Conservation (phyloP, 106 monocot species). For the Phalaenopsis aphrodite region DNA sequence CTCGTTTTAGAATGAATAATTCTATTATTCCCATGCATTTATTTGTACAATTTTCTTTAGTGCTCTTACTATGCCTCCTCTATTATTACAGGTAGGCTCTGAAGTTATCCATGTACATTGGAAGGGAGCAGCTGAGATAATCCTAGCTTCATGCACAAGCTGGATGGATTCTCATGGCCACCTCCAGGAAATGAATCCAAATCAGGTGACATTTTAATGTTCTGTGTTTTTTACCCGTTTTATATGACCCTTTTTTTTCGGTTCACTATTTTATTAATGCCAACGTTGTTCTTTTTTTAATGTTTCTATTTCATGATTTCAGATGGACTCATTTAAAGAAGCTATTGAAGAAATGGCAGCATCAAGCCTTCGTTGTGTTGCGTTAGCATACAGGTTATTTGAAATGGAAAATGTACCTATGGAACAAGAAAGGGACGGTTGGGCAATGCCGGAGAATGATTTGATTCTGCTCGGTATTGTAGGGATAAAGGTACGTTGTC, state of each 20-base stretch:
- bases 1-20: background rate
- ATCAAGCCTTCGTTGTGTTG: conserved; percentile 75
- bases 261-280: background rate
- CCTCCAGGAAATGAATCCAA: conserved; percentile 37
- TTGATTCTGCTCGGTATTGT: conserved; percentile 71
- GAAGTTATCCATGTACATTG: conserved; percentile 86
- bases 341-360: conserved; percentile 85
- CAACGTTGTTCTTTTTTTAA: background rate
- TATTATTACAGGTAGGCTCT: conserved; percentile 34
- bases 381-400: conserved; percentile 65
- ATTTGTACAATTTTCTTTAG: background rate
- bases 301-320: conserved; percentile 9
- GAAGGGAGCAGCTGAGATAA: conserved; percentile 97
- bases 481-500: conserved; percentile 70
- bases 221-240: background rate
- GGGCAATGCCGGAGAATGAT: conserved; percentile 76
- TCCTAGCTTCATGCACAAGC: conserved; percentile 66
- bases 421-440: conserved; percentile 54
- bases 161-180: conserved; percentile 66
- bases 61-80: conserved; percentile 4
- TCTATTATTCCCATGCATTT: background rate
- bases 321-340: conserved; percentile 63
- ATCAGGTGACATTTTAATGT: conserved; percentile 29
- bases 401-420: conserved; percentile 44
- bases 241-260: background rate